Percentiles rank a stretch among this genome's conserved stretches.
These are phyloP conservation scores for Epicoccum nigrum DNA, from an alignment of 2,329 filamentous ascomycete species.

Conservation along the genomic window DNA sequence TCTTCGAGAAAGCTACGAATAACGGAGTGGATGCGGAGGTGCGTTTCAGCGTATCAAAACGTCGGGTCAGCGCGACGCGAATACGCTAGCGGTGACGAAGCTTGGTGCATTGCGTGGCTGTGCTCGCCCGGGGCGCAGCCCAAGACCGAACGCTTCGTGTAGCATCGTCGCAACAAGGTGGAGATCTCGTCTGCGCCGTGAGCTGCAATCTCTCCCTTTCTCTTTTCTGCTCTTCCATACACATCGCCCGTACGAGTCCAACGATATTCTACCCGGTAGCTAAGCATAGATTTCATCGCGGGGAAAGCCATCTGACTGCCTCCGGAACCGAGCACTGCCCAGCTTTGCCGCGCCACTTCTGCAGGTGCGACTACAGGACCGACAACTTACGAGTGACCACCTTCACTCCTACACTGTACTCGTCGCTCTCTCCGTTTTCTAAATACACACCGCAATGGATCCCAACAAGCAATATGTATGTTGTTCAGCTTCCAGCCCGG, in stretches of 20 bases:
- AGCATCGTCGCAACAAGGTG: conserved; percentile 7
- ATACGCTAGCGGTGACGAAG: not conserved
- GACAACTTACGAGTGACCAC: conserved; percentile 9
- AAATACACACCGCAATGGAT: conserved; percentile 10
- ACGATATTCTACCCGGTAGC: not conserved
- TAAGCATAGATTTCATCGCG: not conserved
- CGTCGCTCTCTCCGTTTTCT: not conserved
- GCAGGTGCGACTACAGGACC: conserved; percentile 10
- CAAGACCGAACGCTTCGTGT: conserved; percentile 5
- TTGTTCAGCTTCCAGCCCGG: conserved; percentile 1
- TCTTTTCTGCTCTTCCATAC: not conserved
- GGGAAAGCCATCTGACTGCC: not conserved
- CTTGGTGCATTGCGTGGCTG: not conserved
- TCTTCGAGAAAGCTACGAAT: too few relatives aligned
- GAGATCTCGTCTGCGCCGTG: not conserved
- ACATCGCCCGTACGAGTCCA: not conserved
- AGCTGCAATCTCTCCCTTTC: not conserved
- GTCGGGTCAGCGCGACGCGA: not conserved
- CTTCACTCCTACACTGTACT: conserved; percentile 16
- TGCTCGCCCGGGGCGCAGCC: not conserved
- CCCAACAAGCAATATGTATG: conserved; percentile 37
- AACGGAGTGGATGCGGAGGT: too few relatives aligned
- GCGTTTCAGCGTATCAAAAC: too few relatives aligned
- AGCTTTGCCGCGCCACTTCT: conserved; percentile 26
- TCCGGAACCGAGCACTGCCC: conserved; percentile 22